Evolutionary conservation across 2,329 filamentous ascomycete genomes (phyloP), one percentile per base, ranked within the genome.

Genomic region (Phialophora tarda): DNA sequence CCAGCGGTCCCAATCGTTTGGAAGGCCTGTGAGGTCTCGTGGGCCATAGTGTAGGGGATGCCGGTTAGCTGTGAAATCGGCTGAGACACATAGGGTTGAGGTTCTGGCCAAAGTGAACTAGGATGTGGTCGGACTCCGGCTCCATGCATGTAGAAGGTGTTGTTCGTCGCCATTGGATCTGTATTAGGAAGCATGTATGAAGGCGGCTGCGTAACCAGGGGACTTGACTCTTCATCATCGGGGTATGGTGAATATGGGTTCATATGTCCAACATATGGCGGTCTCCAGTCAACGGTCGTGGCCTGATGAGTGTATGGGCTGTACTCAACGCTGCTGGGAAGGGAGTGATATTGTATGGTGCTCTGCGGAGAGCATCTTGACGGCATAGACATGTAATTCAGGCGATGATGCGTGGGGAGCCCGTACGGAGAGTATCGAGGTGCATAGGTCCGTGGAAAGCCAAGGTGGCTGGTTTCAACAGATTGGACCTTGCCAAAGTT

Each of bases 161-260:
- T 69, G 30, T 54, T 26, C 62, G 70, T 60, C 12, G 63, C 60
- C 34, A 73, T 73, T 7, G 77, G 73, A 12, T 77, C 71, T 8
- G 74, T 74, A 62, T 73, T 75, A 17, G 77, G 74, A 4, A 79
- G 69, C 68, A 78, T 75, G 60, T 79, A 80, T 23, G 73, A 67
- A 32, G 78, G 72, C 10, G 78, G 71, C 59, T 77, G 75, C 26
- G 74, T 65, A 28, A 65, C 70, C 66, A 80, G 81, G 14, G 72
- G 67, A 24, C 71, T 70, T 17, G 74, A 68, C 17, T 73, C 72
- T 30, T 78, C 76, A 2, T 78, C 76, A 4, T 79, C 77, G 3
- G 62, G 59, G 66, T 78, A 80, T 51, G 69, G 73, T n/a, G 70
- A 63, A 62, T 71, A 73, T 12, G 59, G 50, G 34, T 48, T 53